These are phyloP conservation scores for Dichotomopilus funicola DNA, from an alignment of 2,329 filamentous ascomycete species.

Conservation along the genomic window DNA sequence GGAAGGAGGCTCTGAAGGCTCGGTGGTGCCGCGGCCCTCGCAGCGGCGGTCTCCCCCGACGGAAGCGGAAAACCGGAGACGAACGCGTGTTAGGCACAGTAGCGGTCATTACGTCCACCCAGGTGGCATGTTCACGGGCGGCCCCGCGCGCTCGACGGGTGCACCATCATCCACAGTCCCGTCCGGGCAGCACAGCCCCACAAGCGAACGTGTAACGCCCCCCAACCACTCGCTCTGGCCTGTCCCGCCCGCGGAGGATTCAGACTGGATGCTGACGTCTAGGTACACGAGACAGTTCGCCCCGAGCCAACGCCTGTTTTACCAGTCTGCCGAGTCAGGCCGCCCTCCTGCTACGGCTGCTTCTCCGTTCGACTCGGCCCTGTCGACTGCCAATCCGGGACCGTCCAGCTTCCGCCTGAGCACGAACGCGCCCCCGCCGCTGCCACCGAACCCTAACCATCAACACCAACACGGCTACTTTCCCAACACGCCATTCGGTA, in stretches of 20 bases:
- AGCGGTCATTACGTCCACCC: conserved; percentile 15
- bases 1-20: conserved; percentile 1
- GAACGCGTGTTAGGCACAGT: conserved; percentile 23
- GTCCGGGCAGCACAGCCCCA: conserved; percentile 14
- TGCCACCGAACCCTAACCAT: not conserved
- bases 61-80: conserved; percentile 22
- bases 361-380: conserved; percentile 2
- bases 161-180: not conserved
- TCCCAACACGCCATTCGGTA: not conserved
- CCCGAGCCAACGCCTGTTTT: conserved; percentile 8
- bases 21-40: conserved; percentile 12
- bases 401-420: not conserved
- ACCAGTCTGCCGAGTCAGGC: not conserved
- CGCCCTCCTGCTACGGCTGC: not conserved
- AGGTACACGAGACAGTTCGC: conserved; percentile 13
- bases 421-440: not conserved
- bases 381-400: not conserved
- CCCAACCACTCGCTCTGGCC: conserved; percentile 9
- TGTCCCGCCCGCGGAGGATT: conserved; percentile 5
- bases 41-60: conserved; percentile 24
- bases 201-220: conserved; percentile 20
- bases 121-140: not conserved
- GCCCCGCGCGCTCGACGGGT: not conserved
- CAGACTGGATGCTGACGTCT: conserved; percentile 13
- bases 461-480: not conserved